Evolutionary conservation across 306 rosid species (phyloP), one percentile per base, ranked within the genome.

Genomic region (Prunus davidiana): DNA sequence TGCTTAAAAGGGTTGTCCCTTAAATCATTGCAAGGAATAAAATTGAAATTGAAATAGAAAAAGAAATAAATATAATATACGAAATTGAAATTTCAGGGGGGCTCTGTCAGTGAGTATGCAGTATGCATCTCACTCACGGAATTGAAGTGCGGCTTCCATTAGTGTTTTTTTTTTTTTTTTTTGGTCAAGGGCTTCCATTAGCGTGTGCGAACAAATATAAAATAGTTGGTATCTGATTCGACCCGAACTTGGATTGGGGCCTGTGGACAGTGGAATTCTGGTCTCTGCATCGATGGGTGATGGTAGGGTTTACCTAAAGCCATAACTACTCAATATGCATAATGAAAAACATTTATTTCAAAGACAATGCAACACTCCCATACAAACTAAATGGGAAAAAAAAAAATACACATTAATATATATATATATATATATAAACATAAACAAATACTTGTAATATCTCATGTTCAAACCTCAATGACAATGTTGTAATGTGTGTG

Each of bases 181-280:
- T 27, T 28, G 25, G 25, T 28, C 30, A 28, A 28, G 30, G 27
- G 84, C 76, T 81, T 81, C 63, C 77, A 16, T 66, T 54, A 6
- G 80, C 28, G 19, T 28, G 13, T 20, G 45, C 56, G 64, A 43
- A 6, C 63, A 43, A 74, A 71, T 22, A 76, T 34, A 65, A 76
- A 38, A 64, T 47, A 55, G 78, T 76, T 72, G 78, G 78, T 77
- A 56, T 18, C 2, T 81, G 71, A 76, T 71, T 64, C 72, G 81
- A 77, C 75, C 51, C 66, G 2, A 49, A 46, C 30, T 51, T 63
- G 47, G 68, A 28, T 62, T 62, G 55, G 66, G 76, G 50, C n/a
- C 64, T 38, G 60, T 80, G 69, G 68, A 62, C 64, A 25, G 60
- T 80, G 69, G 68, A 28, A 62, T 62, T 27, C 1, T 5, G 11